Evolutionary conservation across 106 monocot species (phyloP).

Genomic region (Dioscorea alata): DNA sequence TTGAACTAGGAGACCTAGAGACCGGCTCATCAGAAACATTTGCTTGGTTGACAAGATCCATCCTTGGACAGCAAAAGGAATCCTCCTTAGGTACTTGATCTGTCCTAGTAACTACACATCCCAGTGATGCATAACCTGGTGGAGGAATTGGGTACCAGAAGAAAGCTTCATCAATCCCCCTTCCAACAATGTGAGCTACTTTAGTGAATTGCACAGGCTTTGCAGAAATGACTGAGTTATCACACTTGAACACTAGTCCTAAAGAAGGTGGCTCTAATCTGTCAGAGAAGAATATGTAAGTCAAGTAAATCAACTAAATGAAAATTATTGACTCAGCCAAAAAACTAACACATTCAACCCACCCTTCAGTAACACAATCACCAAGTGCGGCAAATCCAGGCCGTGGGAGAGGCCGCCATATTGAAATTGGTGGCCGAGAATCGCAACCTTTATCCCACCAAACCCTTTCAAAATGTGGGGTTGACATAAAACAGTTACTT

Average conservation of each 20-base stretch:
- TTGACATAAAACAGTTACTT: constrained; percentile 50
- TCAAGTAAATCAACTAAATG: neutral
- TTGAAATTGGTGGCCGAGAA: constrained; percentile 60
- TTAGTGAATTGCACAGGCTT: constrained; percentile 77
- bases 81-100: constrained; percentile 69
- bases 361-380: constrained; percentile 96
- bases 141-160: constrained; percentile 96
- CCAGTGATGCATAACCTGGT: constrained; percentile 90
- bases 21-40: constrained; percentile 64
- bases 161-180: constrained; percentile 76
- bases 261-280: constrained; percentile 92
- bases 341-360: neutral
- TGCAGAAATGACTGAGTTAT: constrained; percentile 54
- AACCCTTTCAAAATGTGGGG: constrained; percentile 95
- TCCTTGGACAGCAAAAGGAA: constrained; percentile 78
- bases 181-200: constrained; percentile 64
- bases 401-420: constrained; percentile 75
- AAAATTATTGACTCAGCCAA: too few species aligned
- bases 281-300: constrained; percentile 8
- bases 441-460: constrained; percentile 96
- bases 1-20: constrained; percentile 64
- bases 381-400: constrained; percentile 75
- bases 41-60: constrained; percentile 75
- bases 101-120: constrained; percentile 77
- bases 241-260: constrained; percentile 78